phyloP scores from a whole-genome alignment of 352 stramenopile genomes.

The Elongisporangium senticosum region DNA sequence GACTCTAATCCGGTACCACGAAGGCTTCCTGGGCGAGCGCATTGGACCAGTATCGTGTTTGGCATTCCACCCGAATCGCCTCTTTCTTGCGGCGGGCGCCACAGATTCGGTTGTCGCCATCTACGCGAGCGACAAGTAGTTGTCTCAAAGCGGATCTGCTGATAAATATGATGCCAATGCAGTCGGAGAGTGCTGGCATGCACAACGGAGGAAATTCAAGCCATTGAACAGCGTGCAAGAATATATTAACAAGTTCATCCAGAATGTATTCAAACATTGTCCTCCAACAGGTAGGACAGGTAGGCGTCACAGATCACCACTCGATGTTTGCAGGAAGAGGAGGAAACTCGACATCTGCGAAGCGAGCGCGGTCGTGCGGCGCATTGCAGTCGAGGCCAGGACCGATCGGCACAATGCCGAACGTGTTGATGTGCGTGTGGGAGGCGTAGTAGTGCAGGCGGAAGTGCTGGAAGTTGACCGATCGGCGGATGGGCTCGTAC shows the following conservation, averaged over 20 bases:
- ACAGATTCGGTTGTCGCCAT: conserved; percentile 96
- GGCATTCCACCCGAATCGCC: conserved; percentile 95
- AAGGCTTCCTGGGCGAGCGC: conserved; percentile 94
- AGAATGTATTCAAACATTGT: no score
- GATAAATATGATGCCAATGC: not conserved
- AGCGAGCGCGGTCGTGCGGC: conserved; percentile 68
- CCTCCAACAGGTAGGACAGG: no score
- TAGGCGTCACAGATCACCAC: conserved; percentile 7
- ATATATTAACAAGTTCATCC: not conserved
- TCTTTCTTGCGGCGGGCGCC: conserved; percentile 92
- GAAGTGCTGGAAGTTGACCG: conserved; percentile 95
- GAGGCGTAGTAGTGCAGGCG: conserved; percentile 96
- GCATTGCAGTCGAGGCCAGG: conserved; percentile 40
- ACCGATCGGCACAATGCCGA: conserved; percentile 89
- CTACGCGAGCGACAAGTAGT: conserved; percentile 82
- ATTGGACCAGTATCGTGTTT: conserved; percentile 96
- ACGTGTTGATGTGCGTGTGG: conserved; percentile 92
- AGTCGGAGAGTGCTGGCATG: not conserved
- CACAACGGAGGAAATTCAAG: not conserved
- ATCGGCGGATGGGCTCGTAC: conserved; percentile 79
- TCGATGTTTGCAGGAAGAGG: conserved; percentile 15
- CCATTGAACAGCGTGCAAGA: not conserved
- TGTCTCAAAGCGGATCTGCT: not conserved
- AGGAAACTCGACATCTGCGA: conserved; percentile 27
- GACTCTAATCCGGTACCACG: conserved; percentile 91